Evolutionary conservation across 495 filamentous ascomycete species (phyloP), one percentile per base, ranked within the genome.

Genomic region (Lasiosphaeria ovina): DNA sequence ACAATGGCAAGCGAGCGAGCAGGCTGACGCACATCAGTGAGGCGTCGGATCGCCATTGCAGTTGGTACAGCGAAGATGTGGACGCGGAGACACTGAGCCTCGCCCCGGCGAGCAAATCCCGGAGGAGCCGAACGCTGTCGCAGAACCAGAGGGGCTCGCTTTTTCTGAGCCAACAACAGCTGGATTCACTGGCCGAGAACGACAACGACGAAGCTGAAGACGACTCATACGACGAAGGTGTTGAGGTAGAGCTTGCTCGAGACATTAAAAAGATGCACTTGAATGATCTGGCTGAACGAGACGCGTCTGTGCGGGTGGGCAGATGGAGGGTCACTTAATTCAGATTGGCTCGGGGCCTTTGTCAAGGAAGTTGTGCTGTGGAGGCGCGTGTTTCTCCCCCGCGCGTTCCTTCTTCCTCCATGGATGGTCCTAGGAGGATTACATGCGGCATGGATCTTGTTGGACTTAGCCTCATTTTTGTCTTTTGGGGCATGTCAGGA

Each of bases 191-290:
- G 10, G 58, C 57, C n/a, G 47, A 56, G 17, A 35, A 40, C 33
- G 57, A 60, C 10, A 54, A 14, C 1, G 47, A 57, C 5, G 54
- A 56, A 12, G 59, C 62, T 3, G 61, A 58, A 16, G 62, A 68
- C 17, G 59, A 65, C 32, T 62, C 53, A 48, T 65, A 58, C 51
- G 63, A 68, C 40, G 65, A 61, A n/a, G 64, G 60, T 12, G 56
- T 70, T 6, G 65, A 68, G 55, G 63, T 66, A 4, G 67, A 61
- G 3, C 48, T 70, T 45, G 58, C 62, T 0, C 36, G 40, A 44
- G 60, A 62, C 6, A 6, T 69, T 11, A 63, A 59, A 51, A 57
- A 69, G 51, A 2, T 65, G 59, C 57, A 56, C 3, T 12, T 67
- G 51, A 47, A 52, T 14, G 52, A 56, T 4, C 16, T 67, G 51